Base-by-base conservation (phyloP, 768 basidiomycete species). In the Kwoniella sp. region DNA sequence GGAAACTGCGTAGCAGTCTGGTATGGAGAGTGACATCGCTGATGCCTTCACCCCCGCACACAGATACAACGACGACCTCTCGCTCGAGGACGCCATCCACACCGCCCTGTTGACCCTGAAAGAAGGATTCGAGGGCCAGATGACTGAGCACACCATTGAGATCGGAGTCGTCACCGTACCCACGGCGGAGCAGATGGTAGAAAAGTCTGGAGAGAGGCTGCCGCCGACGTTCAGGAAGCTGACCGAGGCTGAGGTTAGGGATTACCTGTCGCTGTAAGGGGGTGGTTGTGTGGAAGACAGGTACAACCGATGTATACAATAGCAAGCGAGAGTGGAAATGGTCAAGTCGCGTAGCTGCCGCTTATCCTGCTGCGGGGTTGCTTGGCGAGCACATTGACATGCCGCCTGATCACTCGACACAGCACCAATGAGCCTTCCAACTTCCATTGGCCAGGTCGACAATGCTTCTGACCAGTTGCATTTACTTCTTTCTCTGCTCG, bases 131-230 rank as follows among this genome's bases (percentile, higher is more conserved):
- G 95, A 99, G 76, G 95, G 95, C n/a, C 89, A 96, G 72, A 96
- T 99, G 93, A 96, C 93, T 25, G 95, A 96, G 77, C 92, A 95
- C 79, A 99, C 95, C 39, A 95, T 99, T 69, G 95, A 99, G 78
- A 89, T 99, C 45, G 95, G 95, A 28, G 84, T 99, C 33, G 83
- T 98, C 59, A 93, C 90, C 43, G 87, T 92, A 14, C 89, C 90
- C 7, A 87, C 86, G 11, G 68, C 75, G 19, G 80, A 80, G 40
- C 78, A 80, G 59, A 70, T 80, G 52, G 84, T 85, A 51, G 78
- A 84, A 31, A 84, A 85, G 65, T 82, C 81, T 33, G 85, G 82
- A 37, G 84, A 84, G 76, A 78, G 85, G 61, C 83, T 84, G 38
- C 82, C 80, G 73, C 86, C 92, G 17, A 88, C 89, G 19, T 98